Percentiles rank a stretch among this genome's conserved stretches.
Evolutionary conservation across 2,329 filamentous ascomycete species (phyloP).

Genomic region (Alternaria metachromatica): DNA sequence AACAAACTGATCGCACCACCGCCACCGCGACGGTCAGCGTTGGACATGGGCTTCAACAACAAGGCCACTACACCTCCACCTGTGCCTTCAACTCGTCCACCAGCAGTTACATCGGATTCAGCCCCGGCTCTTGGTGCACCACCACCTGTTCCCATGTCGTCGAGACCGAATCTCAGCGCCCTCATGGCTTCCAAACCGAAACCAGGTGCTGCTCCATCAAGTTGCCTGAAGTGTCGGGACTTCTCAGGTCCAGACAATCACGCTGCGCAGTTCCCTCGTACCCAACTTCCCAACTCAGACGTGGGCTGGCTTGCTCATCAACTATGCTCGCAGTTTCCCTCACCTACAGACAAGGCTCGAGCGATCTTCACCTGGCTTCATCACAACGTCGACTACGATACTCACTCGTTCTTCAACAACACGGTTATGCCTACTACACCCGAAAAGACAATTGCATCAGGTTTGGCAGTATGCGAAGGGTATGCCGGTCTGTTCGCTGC

Average conservation of each 20-base stretch:
- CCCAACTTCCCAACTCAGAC: slow-evolving; percentile 71
- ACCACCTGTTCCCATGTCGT: slow-evolving; percentile 61
- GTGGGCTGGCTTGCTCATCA: slow-evolving; percentile 77
- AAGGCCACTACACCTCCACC: slow-evolving; percentile 45
- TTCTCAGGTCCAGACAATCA: slow-evolving; percentile 82
- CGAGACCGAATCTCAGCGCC: slow-evolving; percentile 64
- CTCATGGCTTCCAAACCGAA: slow-evolving; percentile 56
- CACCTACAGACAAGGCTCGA: slow-evolving; percentile 86
- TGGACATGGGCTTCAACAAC: slow-evolving; percentile 57
- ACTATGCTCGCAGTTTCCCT: slow-evolving; percentile 80
- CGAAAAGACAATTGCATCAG: slow-evolving; percentile 74
- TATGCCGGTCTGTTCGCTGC: slow-evolving; percentile 84
- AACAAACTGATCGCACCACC: slow-evolving; percentile 37
- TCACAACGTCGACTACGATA: slow-evolving; percentile 89
- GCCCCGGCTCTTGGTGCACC: slow-evolving; percentile 34
- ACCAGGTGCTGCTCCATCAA: slow-evolving; percentile 24
- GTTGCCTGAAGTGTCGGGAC: slow-evolving; percentile 83
- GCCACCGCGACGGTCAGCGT: slow-evolving; percentile 53
- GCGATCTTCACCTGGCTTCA: slow-evolving; percentile 96
- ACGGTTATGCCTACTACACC: slow-evolving; percentile 72
- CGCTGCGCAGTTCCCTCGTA: slow-evolving; percentile 76
- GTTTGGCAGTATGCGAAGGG: slow-evolving; percentile 88
- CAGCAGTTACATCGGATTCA: slow-evolving; percentile 8
- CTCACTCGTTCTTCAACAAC: slow-evolving; percentile 76
- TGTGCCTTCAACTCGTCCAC: slow-evolving; percentile 35